Evolutionary conservation across 1,284 basidiomycete species (phyloP).

Genomic region (Omphalotus olearius): DNA sequence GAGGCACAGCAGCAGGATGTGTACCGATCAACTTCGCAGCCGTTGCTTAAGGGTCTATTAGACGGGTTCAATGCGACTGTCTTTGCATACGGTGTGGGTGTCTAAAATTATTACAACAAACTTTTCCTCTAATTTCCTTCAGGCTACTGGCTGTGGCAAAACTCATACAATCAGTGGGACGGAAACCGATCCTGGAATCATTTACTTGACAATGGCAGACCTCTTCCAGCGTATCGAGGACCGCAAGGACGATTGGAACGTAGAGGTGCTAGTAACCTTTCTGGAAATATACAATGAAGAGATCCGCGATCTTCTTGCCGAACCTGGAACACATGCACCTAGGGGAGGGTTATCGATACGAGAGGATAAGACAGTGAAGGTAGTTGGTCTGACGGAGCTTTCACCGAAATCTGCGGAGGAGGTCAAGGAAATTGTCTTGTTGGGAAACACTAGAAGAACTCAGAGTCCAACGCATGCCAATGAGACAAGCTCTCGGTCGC

Average conservation of each 20-base stretch:
- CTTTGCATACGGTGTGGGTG: conserved; percentile 92
- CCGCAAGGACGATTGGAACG: conserved; percentile 74
- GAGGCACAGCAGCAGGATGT: conserved; percentile 81
- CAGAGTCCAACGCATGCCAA: conserved; percentile 94
- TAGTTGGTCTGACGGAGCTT: conserved; percentile 79
- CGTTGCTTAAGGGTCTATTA: conserved; percentile 77
- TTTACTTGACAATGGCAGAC: conserved; percentile 95
- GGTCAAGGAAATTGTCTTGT: conserved; percentile 87
- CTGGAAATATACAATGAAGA: conserved; percentile 98
- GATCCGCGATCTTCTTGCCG: conserved; percentile 90
- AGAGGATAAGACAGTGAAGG: conserved; percentile 90
- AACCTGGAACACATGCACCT: conserved; percentile 59
- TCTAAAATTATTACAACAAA: conserved; percentile 6
- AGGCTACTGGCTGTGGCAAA: conserved; percentile 98
- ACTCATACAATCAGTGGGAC: conserved; percentile 97
- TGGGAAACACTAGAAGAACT: conserved; percentile 83
- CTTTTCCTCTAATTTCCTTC: conserved; percentile 15
- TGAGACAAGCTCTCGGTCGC: conserved; percentile 91
- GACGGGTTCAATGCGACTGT: conserved; percentile 97
- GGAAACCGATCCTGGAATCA: conserved; percentile 82
- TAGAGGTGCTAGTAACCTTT: conserved; percentile 88
- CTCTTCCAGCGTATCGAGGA: conserved; percentile 89
- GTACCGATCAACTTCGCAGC: conserved; percentile 81
- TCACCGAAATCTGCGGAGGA: conserved; percentile 81
- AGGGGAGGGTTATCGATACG: conserved; percentile 87